Evolutionary conservation across 2,329 filamentous ascomycete genomes (phyloP).

Genomic region (Fusarium anguioides): DNA sequence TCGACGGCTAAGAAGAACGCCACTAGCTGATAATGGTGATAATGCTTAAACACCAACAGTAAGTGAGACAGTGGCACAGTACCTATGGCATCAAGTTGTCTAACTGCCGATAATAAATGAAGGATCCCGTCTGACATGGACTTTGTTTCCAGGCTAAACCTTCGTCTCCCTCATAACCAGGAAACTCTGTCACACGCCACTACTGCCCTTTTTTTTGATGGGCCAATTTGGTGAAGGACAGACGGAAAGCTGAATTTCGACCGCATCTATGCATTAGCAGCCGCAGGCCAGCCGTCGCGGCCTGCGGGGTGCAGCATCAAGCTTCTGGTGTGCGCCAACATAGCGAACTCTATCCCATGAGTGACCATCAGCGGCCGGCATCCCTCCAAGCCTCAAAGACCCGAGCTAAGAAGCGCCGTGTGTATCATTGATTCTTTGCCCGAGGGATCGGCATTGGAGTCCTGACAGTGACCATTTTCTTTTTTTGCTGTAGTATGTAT

Average conservation of each 20-base stretch:
- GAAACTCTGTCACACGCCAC: not conserved
- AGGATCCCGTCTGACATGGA: not conserved
- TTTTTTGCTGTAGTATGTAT: not conserved
- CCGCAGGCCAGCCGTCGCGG: constrained; percentile 15
- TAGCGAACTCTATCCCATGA: constrained; percentile 34
- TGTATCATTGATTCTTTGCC: not conserved
- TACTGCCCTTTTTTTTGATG: not conserved
- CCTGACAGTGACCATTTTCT: not conserved
- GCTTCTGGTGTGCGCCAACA: constrained; percentile 24
- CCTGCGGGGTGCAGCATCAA: constrained; percentile 36
- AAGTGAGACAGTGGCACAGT: not conserved
- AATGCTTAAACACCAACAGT: not conserved
- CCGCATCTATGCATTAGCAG: constrained; percentile 31
- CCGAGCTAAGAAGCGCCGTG: not conserved
- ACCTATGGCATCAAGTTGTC: not conserved
- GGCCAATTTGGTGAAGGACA: not conserved
- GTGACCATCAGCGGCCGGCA: constrained; percentile 11
- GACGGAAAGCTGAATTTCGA: not conserved
- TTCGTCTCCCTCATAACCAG: constrained; percentile 3
- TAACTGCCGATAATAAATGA: constrained; percentile 24
- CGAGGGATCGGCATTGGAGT: constrained; percentile 7
- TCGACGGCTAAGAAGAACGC: not conserved
- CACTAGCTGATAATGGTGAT: not conserved
- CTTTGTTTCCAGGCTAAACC: constrained; percentile 12
- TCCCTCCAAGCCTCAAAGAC: constrained; percentile 4